Evolutionary conservation across 345 rosid species (phyloP), one percentile per base, ranked within the genome.

Genomic region (Trapa bicornis): DNA sequence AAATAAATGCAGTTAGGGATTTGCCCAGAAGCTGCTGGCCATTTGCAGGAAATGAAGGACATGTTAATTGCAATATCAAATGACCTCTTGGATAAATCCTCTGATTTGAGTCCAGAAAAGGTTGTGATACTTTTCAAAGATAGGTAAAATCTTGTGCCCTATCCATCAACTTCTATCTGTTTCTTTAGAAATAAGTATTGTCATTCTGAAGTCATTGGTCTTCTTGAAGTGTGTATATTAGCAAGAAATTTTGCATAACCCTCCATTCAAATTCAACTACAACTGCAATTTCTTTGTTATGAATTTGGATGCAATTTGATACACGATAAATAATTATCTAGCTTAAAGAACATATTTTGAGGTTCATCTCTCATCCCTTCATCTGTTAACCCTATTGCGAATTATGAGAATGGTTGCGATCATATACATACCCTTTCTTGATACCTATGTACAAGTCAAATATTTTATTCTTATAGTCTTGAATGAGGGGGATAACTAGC

Each of bases 11-110:
- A 94, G 96, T 80, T 91, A 75, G 97, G 97, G 68, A 80, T 78
- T 75, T 94, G 96, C 85, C 85, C 86, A 53, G 86, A 91, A 74
- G 91, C 86, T 57, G 79, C 86, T 39, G 65, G 56, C 77, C 97
- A 89, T 75, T 72, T 89, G 74, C 89, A 87, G 75, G 89, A 91
- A 73, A 85, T 89, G 91, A 91, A 94, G 86, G 96, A 94, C 68
- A 63, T 39, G 75, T 74, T 94, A 77, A 86, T 94, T 82, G 79
- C 86, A 47, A 81, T 91, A 74, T 91, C 99, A 66, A 94, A 94
- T 72, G 97, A 94, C 81, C 83, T 94, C 69, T 91, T 94, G 72
- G 99, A 94, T 70, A 87, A 89, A 77, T 81, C 70, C 74, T 35
- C 79, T 58, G 81, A 80, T 72, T 77, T 94, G 73, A 85, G 83